phyloP scores from a whole-genome alignment of 345 rosid genomes.

The Salix suchowensis region DNA sequence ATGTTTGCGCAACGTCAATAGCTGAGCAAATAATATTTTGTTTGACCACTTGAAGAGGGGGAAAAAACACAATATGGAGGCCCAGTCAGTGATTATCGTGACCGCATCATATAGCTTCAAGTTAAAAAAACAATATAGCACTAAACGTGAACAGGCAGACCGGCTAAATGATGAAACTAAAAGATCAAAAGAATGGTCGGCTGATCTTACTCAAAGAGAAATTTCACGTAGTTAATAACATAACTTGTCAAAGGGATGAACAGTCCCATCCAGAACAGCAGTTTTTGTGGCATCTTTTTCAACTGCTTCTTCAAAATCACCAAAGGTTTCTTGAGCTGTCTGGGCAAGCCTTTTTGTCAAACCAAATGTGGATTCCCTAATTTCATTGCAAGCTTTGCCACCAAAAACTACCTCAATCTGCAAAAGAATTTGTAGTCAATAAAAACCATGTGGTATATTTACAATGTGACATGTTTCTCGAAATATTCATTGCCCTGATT shows the following conservation, averaged over 20 bases:
- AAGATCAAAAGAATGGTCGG: slow-evolving; percentile 1
- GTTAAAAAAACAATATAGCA: background rate
- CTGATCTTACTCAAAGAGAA: slow-evolving; percentile 87
- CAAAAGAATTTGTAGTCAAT: slow-evolving; percentile 11
- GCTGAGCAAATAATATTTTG: background rate
- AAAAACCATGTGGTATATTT: background rate
- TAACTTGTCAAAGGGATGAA: slow-evolving; percentile 97
- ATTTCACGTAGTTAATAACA: slow-evolving; percentile 94
- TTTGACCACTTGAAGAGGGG: background rate
- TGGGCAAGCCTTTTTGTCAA: slow-evolving; percentile 85
- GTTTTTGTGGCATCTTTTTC: slow-evolving; percentile 97
- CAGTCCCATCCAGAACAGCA: slow-evolving; percentile 89
- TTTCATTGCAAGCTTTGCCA: slow-evolving; percentile 81
- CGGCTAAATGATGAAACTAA: background rate
- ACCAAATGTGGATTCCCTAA: slow-evolving; percentile 79
- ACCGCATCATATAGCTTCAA: background rate
- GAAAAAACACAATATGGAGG: background rate
- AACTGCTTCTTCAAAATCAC: slow-evolving; percentile 98
- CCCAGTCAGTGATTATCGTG: background rate
- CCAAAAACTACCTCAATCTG: slow-evolving; percentile 78
- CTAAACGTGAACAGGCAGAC: background rate
- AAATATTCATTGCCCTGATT: slow-evolving; percentile 3
- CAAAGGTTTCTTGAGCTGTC: slow-evolving; percentile 92
- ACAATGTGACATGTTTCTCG: background rate
- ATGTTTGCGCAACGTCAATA: background rate